Conservation (phyloP, 2,329 filamentous ascomycete species). For the Fusarium equiseti region DNA sequence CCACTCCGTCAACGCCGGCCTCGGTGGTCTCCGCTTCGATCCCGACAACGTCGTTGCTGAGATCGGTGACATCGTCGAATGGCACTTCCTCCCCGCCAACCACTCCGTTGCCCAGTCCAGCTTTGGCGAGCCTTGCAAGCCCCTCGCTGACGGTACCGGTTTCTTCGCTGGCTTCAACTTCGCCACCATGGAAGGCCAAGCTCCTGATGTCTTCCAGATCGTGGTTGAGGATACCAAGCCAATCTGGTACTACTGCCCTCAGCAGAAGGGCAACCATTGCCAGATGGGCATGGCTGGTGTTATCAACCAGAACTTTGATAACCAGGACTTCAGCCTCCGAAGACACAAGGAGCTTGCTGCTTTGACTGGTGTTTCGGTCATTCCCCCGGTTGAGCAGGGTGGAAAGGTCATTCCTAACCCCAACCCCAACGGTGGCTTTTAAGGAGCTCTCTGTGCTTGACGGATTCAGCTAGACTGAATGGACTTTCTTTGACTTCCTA, state of each 20-base stretch:
- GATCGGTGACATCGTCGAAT: constrained; percentile 65
- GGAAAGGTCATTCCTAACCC: constrained; percentile 57
- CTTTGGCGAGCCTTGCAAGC: constrained; percentile 59
- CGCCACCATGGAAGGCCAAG: constrained; percentile 52
- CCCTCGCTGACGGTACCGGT: constrained; percentile 52
- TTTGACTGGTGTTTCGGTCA: constrained; percentile 46
- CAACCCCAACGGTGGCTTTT: constrained; percentile 56
- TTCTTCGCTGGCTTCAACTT: constrained; percentile 63
- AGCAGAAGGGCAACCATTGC: constrained; percentile 59
- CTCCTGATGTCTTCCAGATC: constrained; percentile 59
- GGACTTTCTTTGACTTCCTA: not conserved
- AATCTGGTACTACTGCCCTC: constrained; percentile 61
- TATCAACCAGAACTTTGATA: constrained; percentile 62
- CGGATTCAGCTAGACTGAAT: not conserved
- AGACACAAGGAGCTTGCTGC: constrained; percentile 55
- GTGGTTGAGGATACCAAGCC: constrained; percentile 56
- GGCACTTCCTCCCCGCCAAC: constrained; percentile 65
- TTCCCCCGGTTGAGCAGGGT: constrained; percentile 52
- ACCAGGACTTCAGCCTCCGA: constrained; percentile 54
- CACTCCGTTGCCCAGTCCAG: constrained; percentile 62
- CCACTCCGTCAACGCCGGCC: constrained; percentile 61
- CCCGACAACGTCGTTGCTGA: constrained; percentile 63
- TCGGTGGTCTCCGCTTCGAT: constrained; percentile 61
- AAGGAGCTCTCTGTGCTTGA: constrained; percentile 1
- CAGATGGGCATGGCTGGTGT: constrained; percentile 62